Conservation (phyloP, 2,329 filamentous ascomycete genomes). For the Botrytis elliptica region DNA sequence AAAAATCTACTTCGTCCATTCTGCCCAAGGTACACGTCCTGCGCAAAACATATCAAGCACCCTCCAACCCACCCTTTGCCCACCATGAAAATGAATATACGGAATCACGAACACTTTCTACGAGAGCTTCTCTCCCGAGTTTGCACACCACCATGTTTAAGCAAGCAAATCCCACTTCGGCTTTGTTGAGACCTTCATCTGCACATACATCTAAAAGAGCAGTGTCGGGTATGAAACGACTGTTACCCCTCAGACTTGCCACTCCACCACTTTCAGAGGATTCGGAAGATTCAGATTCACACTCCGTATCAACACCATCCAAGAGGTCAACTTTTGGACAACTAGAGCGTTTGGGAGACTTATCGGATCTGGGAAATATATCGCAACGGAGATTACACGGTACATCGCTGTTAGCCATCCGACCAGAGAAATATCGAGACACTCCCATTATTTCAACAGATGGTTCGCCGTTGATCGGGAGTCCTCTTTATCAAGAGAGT, state of each 20-base stretch:
- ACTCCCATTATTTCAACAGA: conserved; percentile 31
- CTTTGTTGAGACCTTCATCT: conserved; percentile 16
- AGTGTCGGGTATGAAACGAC: conserved; percentile 34
- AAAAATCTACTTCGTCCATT: conserved; percentile 2
- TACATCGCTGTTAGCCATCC: conserved; percentile 14
- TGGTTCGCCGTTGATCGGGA: conserved; percentile 27
- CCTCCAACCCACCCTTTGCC: conserved; percentile 16
- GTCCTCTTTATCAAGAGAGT: conserved; percentile 25
- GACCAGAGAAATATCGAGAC: conserved; percentile 29
- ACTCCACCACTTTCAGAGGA: conserved; percentile 20
- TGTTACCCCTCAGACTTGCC: conserved; percentile 32
- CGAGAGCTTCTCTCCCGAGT: conserved; percentile 20
- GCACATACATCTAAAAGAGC: conserved; percentile 24
- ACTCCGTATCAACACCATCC: conserved; percentile 8
- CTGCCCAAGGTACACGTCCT: conserved; percentile 19
- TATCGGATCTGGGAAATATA: neutral
- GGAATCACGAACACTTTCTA: conserved; percentile 14
- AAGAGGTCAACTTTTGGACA: conserved; percentile 21
- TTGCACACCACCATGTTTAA: conserved; percentile 22
- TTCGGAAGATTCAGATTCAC: neutral
- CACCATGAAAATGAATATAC: conserved; percentile 13
- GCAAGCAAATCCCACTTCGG: neutral
- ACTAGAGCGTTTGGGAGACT: neutral
- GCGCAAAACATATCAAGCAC: conserved; percentile 25
- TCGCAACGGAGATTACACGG: neutral